Evolutionary conservation across 2,329 filamentous ascomycete species (phyloP).

Genomic region (Epichloe sibirici): DNA sequence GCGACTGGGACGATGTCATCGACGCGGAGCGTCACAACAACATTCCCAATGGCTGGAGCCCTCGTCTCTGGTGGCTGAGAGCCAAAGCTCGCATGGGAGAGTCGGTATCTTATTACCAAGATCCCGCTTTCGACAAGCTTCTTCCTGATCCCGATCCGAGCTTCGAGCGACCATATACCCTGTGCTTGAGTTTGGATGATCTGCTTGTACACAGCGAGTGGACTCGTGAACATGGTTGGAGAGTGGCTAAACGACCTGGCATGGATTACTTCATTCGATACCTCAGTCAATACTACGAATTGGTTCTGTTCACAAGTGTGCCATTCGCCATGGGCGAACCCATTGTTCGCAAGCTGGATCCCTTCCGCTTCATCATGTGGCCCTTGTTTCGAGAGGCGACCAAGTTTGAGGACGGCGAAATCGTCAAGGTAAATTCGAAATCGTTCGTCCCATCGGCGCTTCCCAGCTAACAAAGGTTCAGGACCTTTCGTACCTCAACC

Average conservation of each 20-base stretch:
- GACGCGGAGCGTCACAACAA: constrained; percentile 59
- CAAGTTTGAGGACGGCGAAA: constrained; percentile 88
- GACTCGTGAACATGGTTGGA: constrained; percentile 88
- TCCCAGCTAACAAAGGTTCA: constrained; percentile 21
- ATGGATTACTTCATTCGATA: constrained; percentile 97
- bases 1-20: constrained; percentile 76
- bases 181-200: constrained; percentile 88
- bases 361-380: constrained; percentile 91
- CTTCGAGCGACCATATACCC: constrained; percentile 77
- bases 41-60: constrained; percentile 67
- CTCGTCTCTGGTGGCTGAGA: constrained; percentile 68
- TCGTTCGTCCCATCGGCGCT: background rate
- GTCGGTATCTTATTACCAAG: constrained; percentile 84
- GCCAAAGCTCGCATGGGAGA: constrained; percentile 62
- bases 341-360: constrained; percentile 84
- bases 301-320: constrained; percentile 88
- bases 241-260: constrained; percentile 85
- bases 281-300: constrained; percentile 92
- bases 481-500: constrained; percentile 97
- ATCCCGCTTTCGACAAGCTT: constrained; percentile 88
- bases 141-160: constrained; percentile 71
- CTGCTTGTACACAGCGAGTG: constrained; percentile 91
- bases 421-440: constrained; percentile 64
- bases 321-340: constrained; percentile 77
- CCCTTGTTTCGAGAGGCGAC: constrained; percentile 94